Conservation (phyloP, 352 stramenopile species). For the Peronospora belbahrii region DNA sequence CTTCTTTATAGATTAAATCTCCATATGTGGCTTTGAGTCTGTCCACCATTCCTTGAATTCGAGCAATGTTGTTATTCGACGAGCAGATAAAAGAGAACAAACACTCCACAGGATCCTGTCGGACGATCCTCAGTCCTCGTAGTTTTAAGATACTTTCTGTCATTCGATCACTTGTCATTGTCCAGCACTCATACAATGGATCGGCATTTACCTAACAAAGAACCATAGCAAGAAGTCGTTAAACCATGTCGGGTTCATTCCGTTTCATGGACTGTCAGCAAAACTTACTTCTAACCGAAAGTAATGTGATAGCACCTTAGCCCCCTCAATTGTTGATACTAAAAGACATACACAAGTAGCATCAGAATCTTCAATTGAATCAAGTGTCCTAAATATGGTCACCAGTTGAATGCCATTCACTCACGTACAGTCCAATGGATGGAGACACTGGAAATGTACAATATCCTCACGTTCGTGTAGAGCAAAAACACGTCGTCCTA, state of each 20-base stretch:
- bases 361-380: not conserved
- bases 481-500: slow-evolving; percentile 37
- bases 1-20: slow-evolving; percentile 34
- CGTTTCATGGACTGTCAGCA: not conserved
- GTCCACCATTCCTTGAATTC: slow-evolving; percentile 92
- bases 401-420: not conserved
- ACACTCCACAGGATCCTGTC: slow-evolving; percentile 94
- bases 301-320: slow-evolving; percentile 68
- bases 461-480: slow-evolving; percentile 34
- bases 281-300: slow-evolving; percentile 79
- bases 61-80: slow-evolving; percentile 97
- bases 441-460: slow-evolving; percentile 50
- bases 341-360: not conserved
- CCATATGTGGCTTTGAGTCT: slow-evolving; percentile 87
- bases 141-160: slow-evolving; percentile 66
- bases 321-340: slow-evolving; percentile 36
- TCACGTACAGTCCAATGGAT: slow-evolving; percentile 46
- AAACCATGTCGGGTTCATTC: too few species aligned
- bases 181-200: slow-evolving; percentile 83
- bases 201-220: slow-evolving; percentile 18
- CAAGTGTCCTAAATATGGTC: not conserved
- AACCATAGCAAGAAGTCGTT: not conserved
- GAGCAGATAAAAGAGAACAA: slow-evolving; percentile 97
- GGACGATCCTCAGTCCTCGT: slow-evolving; percentile 85
- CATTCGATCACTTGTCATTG: slow-evolving; percentile 43